Evolutionary conservation across 2,329 filamentous ascomycete genomes (phyloP), one percentile per base, ranked within the genome.

Genomic region (Cercospora sp.): DNA sequence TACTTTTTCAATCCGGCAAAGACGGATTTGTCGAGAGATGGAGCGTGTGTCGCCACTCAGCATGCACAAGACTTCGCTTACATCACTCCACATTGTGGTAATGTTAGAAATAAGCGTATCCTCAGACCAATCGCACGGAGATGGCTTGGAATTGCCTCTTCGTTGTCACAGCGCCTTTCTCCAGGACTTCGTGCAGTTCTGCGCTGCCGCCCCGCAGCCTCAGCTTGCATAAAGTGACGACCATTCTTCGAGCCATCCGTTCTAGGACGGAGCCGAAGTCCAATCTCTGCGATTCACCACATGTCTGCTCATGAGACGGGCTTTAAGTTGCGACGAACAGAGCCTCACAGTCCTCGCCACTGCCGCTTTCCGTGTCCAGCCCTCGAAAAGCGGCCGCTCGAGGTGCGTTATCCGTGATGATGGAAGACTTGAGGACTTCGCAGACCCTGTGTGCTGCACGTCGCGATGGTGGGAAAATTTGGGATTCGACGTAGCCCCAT

Each of bases 71-170:
- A 53, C 23, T 12, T 12, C 28, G 60, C 26, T 63, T 36, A 36
- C 30, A 53, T 13, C n/a, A n/a, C 13, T 63, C 13, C 36, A 45
- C 12, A 20, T 53, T 18, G 10, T 55, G 45, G 26, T 53, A 63
- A 31, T 23, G 60, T 63, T 63, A 33, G 30, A 63, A 33, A 23
- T 63, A 63, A 63, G 60, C 60, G 28, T 55, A 53, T 7, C 18
- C 26, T 1, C 60, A 28, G 12, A 3, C 48, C 20, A 53, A 53
- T 53, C 12, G 48, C 48, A 16, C 8, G 23, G n/a, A 53, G 8
- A 53, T 53, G 10, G 20, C 20, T 55, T 55, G 36, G 8, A n/a
- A 6, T 7, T 45, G 10, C 28, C n/a, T 63, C 39, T 28, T 26
- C 36, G 20, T 51, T 33, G 39, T 16, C 20, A 53, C 12, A 12